These are phyloP conservation scores for Ligustrum vulgare DNA, from an alignment of 257 asterid genomes.

Conservation along the genomic window DNA sequence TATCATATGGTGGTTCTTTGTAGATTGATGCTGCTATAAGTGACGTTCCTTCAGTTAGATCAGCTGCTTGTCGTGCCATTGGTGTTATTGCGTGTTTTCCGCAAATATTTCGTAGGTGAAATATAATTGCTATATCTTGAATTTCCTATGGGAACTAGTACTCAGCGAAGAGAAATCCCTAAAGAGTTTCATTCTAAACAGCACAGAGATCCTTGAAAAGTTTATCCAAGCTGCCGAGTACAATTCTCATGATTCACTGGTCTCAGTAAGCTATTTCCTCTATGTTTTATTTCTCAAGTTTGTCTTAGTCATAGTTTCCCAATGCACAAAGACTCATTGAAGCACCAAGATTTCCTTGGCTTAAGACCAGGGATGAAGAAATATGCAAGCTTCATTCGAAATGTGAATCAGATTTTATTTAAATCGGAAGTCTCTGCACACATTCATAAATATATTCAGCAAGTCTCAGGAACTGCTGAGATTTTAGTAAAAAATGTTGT, in stretches of 20 bases:
- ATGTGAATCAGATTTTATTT: not conserved
- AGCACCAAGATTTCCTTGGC: not conserved
- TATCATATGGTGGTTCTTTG: slow-evolving; percentile 28
- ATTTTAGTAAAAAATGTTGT: not conserved
- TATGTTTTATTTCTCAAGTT: not conserved
- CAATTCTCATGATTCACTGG: slow-evolving; percentile 56
- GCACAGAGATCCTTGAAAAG: slow-evolving; percentile 66
- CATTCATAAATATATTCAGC: not conserved
- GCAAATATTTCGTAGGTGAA: slow-evolving; percentile 68
- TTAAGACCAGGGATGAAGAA: not conserved
- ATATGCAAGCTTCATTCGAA: not conserved
- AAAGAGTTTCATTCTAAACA: slow-evolving; percentile 33
- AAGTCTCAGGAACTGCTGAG: not conserved
- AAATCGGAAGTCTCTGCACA: not conserved
- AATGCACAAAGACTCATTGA: not conserved
- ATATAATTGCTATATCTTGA: slow-evolving; percentile 15
- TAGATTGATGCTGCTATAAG: slow-evolving; percentile 66
- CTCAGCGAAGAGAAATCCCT: slow-evolving; percentile 15
- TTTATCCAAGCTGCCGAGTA: slow-evolving; percentile 64
- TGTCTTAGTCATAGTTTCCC: not conserved
- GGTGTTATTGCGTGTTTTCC: slow-evolving; percentile 90
- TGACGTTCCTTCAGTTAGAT: slow-evolving; percentile 78
- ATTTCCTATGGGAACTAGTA: slow-evolving; percentile 14
- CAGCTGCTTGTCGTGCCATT: slow-evolving; percentile 96
- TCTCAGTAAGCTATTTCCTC: slow-evolving; percentile 59